phyloP scores from a whole-genome alignment of 768 basidiomycete genomes.

The Auricularia heimuer region DNA sequence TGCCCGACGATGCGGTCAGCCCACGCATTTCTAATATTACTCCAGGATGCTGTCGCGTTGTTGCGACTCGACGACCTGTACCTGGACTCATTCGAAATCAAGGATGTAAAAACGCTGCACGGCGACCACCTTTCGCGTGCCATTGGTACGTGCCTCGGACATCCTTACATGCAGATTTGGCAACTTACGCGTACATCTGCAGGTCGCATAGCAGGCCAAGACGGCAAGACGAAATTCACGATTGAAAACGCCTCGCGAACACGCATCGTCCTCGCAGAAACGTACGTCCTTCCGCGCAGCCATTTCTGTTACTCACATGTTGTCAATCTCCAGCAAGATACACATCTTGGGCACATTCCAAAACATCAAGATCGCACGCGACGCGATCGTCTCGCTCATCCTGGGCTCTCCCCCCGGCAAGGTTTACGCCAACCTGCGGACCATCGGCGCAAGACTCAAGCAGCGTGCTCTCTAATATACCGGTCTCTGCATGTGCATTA shows the following conservation, averaged over 20 bases:
- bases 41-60: conserved; percentile 88
- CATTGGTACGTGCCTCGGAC: conserved; percentile 47
- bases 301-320: conserved; percentile 7
- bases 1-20: conserved; percentile 15
- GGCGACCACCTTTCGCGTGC: conserved; percentile 98
- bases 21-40: conserved; percentile 3
- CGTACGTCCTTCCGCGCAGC: conserved; percentile 39
- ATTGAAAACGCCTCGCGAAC: conserved; percentile 97
- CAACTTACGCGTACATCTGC: not conserved
- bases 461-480: conserved; percentile 68
- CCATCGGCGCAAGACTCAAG: conserved; percentile 86
- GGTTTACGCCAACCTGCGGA: conserved; percentile 83
- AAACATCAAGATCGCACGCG: conserved; percentile 95
- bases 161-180: too few relatives aligned
- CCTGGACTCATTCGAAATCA: conserved; percentile 97
- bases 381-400: conserved; percentile 91
- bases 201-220: conserved; percentile 98
- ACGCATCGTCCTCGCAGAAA: conserved; percentile 96
- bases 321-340: conserved; percentile 59
- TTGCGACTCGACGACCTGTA: conserved; percentile 94
- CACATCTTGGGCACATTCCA: conserved; percentile 98
- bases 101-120: conserved; percentile 96
- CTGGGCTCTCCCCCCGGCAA: conserved; percentile 93
- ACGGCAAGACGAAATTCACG: conserved; percentile 97
- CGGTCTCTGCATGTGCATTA: not conserved